Base-by-base conservation (phyloP, 148 eudicot genomes). In the Rhododendron vialii region DNA sequence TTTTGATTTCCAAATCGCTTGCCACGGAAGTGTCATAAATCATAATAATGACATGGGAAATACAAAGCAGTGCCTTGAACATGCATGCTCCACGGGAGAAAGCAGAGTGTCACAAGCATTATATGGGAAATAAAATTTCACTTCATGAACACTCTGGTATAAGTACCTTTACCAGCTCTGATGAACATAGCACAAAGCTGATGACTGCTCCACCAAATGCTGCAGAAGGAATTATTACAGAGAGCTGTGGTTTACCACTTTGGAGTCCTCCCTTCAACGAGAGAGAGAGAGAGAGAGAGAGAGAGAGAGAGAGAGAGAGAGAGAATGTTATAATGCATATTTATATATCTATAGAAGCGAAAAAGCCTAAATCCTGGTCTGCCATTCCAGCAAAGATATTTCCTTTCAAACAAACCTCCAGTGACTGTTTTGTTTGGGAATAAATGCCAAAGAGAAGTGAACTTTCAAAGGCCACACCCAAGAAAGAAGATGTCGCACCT, bases 61-160 rank as follows among this genome's bases (percentile, higher is more conserved):
- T 55, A 63, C 15, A 11, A 85, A 87, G 50, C 98, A 81, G 98
- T 92, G 43, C 98, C 99, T 87, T 94, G 98, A 87, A 96, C 90
- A 93, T 95, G 99, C 98, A 96, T 91, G 91, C 98, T 96, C 87
- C 99, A 96, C 98, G 91, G 94, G 88, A 95, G 89, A 92, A 48
- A 3, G 3, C 71, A 47, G 2, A 45, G 59, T 79, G 71, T 80
- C 43, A 80, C 38, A 80, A 80, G 63, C 82, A 80, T 50, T 61
- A 80, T 50, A 50, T 7, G 45, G 50, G 57, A 79, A 48, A 53
- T 63, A 63, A 24, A 9, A 85, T 7, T 86, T 3, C 28, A 77
- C 59, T 30, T 17, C 82, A 63, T 50, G 45, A 84, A 84, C 67
- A 69, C 74, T 82, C 83, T 48, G 65, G 35, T 73, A 48, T 28